These are phyloP conservation scores for Achaetomium macrosporum DNA, from an alignment of 2,329 filamentous ascomycete species.

Conservation along the genomic window DNA sequence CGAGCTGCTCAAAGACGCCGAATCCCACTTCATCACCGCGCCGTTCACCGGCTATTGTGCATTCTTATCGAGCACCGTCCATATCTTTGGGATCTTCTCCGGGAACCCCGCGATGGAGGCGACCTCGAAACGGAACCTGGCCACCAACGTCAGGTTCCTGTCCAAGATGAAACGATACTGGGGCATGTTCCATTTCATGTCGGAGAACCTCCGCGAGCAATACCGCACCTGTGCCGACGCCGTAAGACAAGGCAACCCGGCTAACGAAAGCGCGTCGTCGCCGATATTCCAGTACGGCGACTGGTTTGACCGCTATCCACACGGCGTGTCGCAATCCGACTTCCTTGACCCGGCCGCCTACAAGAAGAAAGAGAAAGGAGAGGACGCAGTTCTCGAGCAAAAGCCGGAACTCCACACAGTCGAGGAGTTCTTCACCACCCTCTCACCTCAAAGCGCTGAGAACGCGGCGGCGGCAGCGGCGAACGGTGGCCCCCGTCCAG, in stretches of 20 bases:
- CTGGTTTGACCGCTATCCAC: conserved; percentile 94
- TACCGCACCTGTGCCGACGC: conserved; percentile 82
- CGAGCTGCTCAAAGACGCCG: conserved; percentile 71
- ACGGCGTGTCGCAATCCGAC: conserved; percentile 79
- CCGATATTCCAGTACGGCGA: conserved; percentile 91
- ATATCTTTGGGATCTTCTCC: conserved; percentile 86
- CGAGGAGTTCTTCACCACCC: conserved; percentile 83
- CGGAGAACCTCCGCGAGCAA: conserved; percentile 83
- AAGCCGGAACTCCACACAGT: conserved; percentile 89
- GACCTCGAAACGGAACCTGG: conserved; percentile 75
- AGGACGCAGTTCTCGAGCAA: conserved; percentile 84
- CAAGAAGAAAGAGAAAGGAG: conserved; percentile 67
- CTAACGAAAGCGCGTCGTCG: conserved; percentile 44
- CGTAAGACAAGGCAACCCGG: conserved; percentile 59
- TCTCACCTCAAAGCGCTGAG: conserved; percentile 57
- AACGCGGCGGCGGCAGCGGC: conserved; percentile 11
- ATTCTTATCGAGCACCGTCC: conserved; percentile 89
- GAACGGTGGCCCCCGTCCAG: conserved; percentile 19
- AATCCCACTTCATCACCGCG: conserved; percentile 74
- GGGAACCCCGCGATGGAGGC: conserved; percentile 70
- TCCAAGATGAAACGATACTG: conserved; percentile 95
- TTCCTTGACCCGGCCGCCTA: conserved; percentile 68
- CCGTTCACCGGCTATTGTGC: conserved; percentile 94
- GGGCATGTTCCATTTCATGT: conserved; percentile 98
- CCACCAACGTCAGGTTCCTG: conserved; percentile 83